Evolutionary conservation across 2,329 filamentous ascomycete genomes (phyloP), one percentile per base, ranked within the genome.

Genomic region (Aureobasidium lini): DNA sequence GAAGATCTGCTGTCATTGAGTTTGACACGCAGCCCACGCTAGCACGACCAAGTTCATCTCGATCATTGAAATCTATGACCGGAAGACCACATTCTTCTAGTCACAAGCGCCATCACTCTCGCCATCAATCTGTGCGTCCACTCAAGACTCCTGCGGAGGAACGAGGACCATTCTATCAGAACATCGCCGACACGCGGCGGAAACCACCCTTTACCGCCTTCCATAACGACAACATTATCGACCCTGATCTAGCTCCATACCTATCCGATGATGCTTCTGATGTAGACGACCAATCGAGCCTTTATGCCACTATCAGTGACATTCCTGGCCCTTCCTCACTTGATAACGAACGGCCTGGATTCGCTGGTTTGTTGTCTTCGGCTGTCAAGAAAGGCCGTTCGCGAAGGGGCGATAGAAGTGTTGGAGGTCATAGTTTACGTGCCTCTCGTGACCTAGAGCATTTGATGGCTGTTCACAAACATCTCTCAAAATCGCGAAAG

Each of bases 201-300:
- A n/a, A 29, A 10, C 77, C 84, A 7, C 84, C 85, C 43, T 81
- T 96, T 37, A 87, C 92, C 15, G 91, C 91, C n/a, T 97, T 99
- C 66, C 94, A 99, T 71, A 91, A 94, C 69, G 94, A 99, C 76
- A 97, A 94, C 69, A 96, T 99, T 66, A 97, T 99, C 66, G 94
- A 99, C 70, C 94, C 94, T 1, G 94, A 99, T 68, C 78, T 99
- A 57, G 93, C 92, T 5, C 89, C 90, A 36, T 99, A 95, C 73
- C 88, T 99, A 80, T 99, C 94, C 6, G 94, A 99, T 70, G 86
- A 89, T 66, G 91, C 89, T 49, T 96, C 92, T 1, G 71, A 71
- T n/a, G 28, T 13, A 15, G 96, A 90, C 66, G 92, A 99, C 64
- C 89, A 95, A 66, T 87, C 92, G 74, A 92, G 87, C 68, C 87